These are phyloP conservation scores for Helichrysum umbraculigerum DNA, from an alignment of 129 eudicot genomes.

Conservation along the genomic window DNA sequence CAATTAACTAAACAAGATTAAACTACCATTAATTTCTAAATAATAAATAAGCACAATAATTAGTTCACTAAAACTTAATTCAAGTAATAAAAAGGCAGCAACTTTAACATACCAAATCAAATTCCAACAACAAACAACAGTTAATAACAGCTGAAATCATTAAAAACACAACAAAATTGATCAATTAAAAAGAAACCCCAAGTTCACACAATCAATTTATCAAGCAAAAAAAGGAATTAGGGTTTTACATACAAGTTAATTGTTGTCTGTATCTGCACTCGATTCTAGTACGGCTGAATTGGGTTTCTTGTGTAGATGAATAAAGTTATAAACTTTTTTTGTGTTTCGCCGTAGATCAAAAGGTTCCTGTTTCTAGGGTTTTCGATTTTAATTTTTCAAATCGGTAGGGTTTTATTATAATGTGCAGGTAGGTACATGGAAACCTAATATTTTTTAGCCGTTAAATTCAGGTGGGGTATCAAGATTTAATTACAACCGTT, in stretches of 20 bases:
- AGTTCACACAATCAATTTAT: not conserved
- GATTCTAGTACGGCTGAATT: slow-evolving; percentile 36
- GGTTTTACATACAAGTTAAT: slow-evolving; percentile 41
- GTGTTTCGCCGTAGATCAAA: slow-evolving; percentile 23
- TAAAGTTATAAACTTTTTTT: slow-evolving; percentile 8
- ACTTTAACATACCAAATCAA: not conserved
- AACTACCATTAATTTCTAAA: not conserved
- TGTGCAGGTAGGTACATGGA: slow-evolving; percentile 29
- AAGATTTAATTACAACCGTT: slow-evolving; percentile 40
- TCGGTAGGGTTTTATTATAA: slow-evolving; percentile 14
- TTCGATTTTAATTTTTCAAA: slow-evolving; percentile 23
- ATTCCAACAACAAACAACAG: not conserved
- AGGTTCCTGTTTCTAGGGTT: slow-evolving; percentile 26
- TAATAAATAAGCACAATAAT: not conserved
- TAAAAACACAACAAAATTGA: slow-evolving; percentile 3
- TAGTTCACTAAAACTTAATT: not conserved
- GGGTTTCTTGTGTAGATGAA: slow-evolving; percentile 29
- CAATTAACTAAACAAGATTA: not conserved
- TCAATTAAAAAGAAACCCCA: slow-evolving; percentile 19
- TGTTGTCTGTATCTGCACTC: slow-evolving; percentile 33
- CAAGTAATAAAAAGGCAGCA: not conserved
- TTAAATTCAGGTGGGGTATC: slow-evolving; percentile 39
- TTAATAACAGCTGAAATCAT: not conserved
- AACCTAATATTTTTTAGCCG: slow-evolving; percentile 37
- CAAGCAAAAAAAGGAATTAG: not conserved